phyloP scores from a whole-genome alignment of 768 basidiomycete species.

The Suillus luteus region DNA sequence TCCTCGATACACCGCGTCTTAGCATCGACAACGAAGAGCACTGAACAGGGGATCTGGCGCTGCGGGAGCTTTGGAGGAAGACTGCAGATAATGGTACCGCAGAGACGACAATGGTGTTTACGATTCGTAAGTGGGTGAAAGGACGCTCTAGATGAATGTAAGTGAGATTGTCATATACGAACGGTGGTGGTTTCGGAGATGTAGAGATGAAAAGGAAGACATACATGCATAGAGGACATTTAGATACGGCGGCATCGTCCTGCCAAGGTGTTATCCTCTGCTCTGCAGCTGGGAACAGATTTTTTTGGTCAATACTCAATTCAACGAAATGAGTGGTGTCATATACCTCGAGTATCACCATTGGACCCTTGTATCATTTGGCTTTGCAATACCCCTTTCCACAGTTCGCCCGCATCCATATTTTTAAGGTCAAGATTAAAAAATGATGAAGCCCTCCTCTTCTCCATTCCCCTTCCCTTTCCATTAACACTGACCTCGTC shows the following conservation, averaged over 20 bases:
- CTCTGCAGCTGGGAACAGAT: conserved; percentile 59
- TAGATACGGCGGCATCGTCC: conserved; percentile 70
- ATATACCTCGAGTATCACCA: conserved; percentile 65
- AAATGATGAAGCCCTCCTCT: conserved; percentile 63
- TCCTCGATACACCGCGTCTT: conserved; percentile 79
- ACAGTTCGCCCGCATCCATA: conserved; percentile 69
- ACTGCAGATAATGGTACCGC: conserved; percentile 90
- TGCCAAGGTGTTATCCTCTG: conserved; percentile 96
- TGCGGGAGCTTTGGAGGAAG: conserved; percentile 75
- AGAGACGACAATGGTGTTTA: conserved; percentile 95
- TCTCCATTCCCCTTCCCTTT: conserved; percentile 18
- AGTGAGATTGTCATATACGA: conserved; percentile 14
- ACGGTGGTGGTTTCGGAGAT: neutral
- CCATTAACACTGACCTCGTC: conserved; percentile 16
- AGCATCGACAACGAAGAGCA: conserved; percentile 84
- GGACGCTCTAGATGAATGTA: conserved; percentile 45
- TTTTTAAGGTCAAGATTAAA: conserved; percentile 72
- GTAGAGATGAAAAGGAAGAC: conserved; percentile 23
- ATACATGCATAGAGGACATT: conserved; percentile 86
- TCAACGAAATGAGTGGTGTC: neutral
- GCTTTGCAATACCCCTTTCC: conserved; percentile 59
- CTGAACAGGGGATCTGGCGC: conserved; percentile 69
- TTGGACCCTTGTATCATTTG: conserved; percentile 50
- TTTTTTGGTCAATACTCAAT: conserved; percentile 9
- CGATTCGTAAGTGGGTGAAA: conserved; percentile 92